Evolutionary conservation across 1,284 basidiomycete species (phyloP).

Genomic region (Ceratobasidium sp.): DNA sequence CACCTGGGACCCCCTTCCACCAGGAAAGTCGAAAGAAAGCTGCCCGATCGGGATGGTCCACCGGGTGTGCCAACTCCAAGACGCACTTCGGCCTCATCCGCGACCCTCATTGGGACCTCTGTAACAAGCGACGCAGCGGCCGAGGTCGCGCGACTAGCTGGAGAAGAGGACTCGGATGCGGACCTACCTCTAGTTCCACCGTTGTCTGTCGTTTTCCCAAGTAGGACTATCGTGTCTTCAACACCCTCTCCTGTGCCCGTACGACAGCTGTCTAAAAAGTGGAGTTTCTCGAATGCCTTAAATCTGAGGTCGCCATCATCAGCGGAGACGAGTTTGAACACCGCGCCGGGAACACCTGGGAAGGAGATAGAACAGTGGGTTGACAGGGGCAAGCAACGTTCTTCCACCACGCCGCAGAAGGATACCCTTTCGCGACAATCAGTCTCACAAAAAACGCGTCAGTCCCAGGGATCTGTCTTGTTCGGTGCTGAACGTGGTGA

Average conservation of each 20-base stretch:
- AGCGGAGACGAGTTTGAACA: slow-evolving; percentile 38
- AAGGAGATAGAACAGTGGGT: slow-evolving; percentile 1
- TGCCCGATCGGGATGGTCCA: slow-evolving; percentile 43
- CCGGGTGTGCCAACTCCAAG: slow-evolving; percentile 63
- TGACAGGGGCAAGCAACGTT: neutral
- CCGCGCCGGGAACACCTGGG: neutral
- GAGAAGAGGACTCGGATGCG: slow-evolving; percentile 69
- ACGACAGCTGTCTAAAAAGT: slow-evolving; percentile 74
- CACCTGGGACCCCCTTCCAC: slow-evolving; percentile 46
- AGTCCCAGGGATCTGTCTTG: slow-evolving; percentile 22
- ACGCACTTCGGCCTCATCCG: slow-evolving; percentile 85
- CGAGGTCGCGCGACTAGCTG: slow-evolving; percentile 53
- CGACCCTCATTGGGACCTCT: slow-evolving; percentile 76
- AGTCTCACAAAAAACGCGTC: slow-evolving; percentile 26
- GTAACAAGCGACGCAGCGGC: slow-evolving; percentile 76
- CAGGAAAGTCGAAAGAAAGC: slow-evolving; percentile 5
- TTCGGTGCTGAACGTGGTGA: slow-evolving; percentile 8
- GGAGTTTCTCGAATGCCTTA: slow-evolving; percentile 92
- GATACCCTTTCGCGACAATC: neutral
- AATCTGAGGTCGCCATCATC: slow-evolving; percentile 66
- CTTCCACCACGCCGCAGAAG: neutral
- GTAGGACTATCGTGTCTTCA: slow-evolving; percentile 60
- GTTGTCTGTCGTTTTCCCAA: slow-evolving; percentile 59
- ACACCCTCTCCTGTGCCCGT: slow-evolving; percentile 54
- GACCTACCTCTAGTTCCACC: slow-evolving; percentile 95